Base-by-base conservation (phyloP, 495 filamentous ascomycete genomes). In the Hypoxylon perforatum region DNA sequence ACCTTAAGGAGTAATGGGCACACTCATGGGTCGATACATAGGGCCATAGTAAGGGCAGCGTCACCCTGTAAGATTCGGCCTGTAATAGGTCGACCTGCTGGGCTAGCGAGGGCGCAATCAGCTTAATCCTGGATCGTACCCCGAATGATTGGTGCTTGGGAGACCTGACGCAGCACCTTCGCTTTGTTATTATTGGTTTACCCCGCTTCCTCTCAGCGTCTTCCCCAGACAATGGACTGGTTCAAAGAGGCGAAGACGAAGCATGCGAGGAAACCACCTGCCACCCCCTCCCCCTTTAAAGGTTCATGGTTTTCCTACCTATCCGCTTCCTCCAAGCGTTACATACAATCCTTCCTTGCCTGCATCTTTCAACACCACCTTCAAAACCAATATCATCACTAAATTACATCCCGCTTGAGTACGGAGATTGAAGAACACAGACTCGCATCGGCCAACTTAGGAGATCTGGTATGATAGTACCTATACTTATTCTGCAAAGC, bases 181-280 rank as follows among this genome's bases (percentile, higher is more conserved):
- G 45, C 38, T 38, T 41, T 28, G 15, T 47, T 69, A 8, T 61
- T 47, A 69, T 69, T 69, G 56, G 61, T 42, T 47, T 64, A 69
- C 66, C 66, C 66, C 66, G 66, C 66, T 69, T 61, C 66, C 52
- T 61, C 56, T 59, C 47, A 41, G 11, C 17, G 57, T 53, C 46
- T 68, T 58, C 53, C 46, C 62, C 49, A 67, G 63, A 67, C 15
- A 38, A 47, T 14, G 23, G 19, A 33, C 19, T 36, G 12, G 18
- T 53, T 22, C 42, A 50, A 45, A 30, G 19, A 67, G 28, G 47
- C 48, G 21, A 53, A 57, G 52, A 30, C 41, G 45, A 28, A 53
- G 59, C 8, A 30, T 25, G 41, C 45, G 51, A 57, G 54, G 41
- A 60, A 54, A 46, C 30, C 25, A 14, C 18, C 54, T 53, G 11